Evolutionary conservation across 2,329 filamentous ascomycete genomes (phyloP), one percentile per base, ranked within the genome.

Genomic region (Talaromyces piceae): DNA sequence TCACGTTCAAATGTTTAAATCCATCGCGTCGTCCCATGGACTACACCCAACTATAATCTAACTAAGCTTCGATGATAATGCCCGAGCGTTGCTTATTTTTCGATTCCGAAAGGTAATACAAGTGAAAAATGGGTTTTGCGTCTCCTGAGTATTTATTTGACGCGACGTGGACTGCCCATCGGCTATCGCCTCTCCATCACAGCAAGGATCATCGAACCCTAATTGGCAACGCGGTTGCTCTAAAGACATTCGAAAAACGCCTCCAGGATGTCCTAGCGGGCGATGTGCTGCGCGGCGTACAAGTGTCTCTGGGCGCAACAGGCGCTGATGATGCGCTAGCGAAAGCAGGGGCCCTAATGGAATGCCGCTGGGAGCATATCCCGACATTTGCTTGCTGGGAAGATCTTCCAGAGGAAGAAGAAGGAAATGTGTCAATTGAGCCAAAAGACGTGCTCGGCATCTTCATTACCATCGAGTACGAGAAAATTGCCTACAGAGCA

Each of bases 171-270:
- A 74, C 66, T n/a, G 63, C 76, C 47, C 75, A 78, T 60, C 75
- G 76, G 56, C 63, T 79, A 7, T 78, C 77, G 3, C 76, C 76
- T n/a, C 70, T 80, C 33, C 73, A 78, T 59, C 72, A 77, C 58
- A 69, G 66, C 51, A 67, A 68, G 39, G 65, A 71, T 12, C 64
- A 60, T 46, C 56, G 60, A 41, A 60, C 63, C 6, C 61, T 72
- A 25, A 57, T 72, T 45, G 58, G 63, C 49, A 65, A 69, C 49
- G 57, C 59, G 22, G 51, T 59, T 22, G 64, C 67, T 18, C 63
- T 78, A 12, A 68, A 69, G 16, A 64, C 66, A 18, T 77, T 79
- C 57, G 73, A 76, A 30, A 67, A 67, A 48, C 70, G 74, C 3
- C 64, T 80, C 5, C 69, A 67, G 46, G 73, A 77, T 46, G 66